Conservation (phyloP, 148 eudicot genomes). For the Rhododendron griersonianum region DNA sequence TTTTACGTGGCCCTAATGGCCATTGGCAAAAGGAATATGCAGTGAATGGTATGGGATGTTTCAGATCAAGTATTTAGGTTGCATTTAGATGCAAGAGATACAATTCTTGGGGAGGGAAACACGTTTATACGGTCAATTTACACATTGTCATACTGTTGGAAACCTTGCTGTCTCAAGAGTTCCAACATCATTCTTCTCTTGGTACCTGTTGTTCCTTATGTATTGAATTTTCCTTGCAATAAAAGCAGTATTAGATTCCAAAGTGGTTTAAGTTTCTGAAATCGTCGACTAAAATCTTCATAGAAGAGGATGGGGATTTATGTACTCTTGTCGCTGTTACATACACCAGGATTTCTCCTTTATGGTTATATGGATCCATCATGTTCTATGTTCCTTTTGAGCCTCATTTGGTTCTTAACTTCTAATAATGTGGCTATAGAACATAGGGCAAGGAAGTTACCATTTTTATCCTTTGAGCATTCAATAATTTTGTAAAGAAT, state of each 20-base stretch:
- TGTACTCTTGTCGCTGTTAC: neutral
- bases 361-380: neutral
- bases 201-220: slow-evolving; percentile 12
- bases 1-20: neutral
- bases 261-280: neutral
- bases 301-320: neutral
- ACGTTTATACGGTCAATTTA: slow-evolving; percentile 4
- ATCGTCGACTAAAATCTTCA: neutral
- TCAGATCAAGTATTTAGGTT: neutral
- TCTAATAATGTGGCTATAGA: neutral
- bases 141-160: neutral
- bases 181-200: slow-evolving; percentile 5
- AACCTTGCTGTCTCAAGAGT: slow-evolving; percentile 8
- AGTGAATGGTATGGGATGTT: slow-evolving; percentile 15
- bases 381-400: neutral
- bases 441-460: neutral
- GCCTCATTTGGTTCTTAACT: neutral
- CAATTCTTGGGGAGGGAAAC: slow-evolving; percentile 1
- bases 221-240: slow-evolving; percentile 17
- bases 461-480: neutral
- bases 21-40: slow-evolving; percentile 7
- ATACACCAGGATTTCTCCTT: neutral
- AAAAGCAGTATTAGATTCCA: slow-evolving; percentile 9
- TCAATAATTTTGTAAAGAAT: neutral
- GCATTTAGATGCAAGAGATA: slow-evolving; percentile 3